These are phyloP conservation scores for Puccinellia tenuiflora DNA, from an alignment of 176 grass and related monocot species.

Conservation along the genomic window DNA sequence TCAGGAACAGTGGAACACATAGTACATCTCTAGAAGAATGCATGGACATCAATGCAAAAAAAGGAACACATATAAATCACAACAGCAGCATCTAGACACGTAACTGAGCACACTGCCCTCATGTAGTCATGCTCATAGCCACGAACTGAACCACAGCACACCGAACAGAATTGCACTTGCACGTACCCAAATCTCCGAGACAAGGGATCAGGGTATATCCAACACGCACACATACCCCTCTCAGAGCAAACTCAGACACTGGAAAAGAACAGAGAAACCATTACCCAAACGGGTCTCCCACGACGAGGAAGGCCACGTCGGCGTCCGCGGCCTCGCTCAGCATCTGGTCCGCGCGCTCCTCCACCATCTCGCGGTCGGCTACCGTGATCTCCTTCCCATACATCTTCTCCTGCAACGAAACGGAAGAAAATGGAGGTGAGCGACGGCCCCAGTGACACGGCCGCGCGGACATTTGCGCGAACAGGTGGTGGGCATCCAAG, in stretches of 20 bases:
- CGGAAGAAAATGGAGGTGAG: slow-evolving; percentile 6
- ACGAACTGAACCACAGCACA: background rate
- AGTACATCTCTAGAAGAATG: too few relatives aligned
- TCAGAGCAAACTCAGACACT: background rate
- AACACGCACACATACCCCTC: background rate
- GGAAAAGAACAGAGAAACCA: background rate
- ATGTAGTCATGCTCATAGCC: background rate
- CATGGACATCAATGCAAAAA: too few relatives aligned
- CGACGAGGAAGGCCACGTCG: slow-evolving; percentile 78
- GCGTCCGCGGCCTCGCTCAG: slow-evolving; percentile 38
- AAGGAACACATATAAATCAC: background rate
- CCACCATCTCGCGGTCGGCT: slow-evolving; percentile 91
- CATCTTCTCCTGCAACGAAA: slow-evolving; percentile 55
- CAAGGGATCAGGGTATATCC: background rate
- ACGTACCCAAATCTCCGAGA: background rate
- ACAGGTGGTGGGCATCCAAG: slow-evolving; percentile 5
- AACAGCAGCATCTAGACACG: background rate
- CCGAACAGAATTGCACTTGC: background rate
- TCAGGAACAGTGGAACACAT: background rate
- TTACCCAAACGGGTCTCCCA: slow-evolving; percentile 95
- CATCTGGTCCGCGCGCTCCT: slow-evolving; percentile 71
- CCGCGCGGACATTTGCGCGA: background rate
- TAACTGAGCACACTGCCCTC: background rate
- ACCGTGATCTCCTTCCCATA: slow-evolving; percentile 80
- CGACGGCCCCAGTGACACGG: background rate